Conservation (phyloP, 1,284 basidiomycete species). For the Ustilago cynodontis region DNA sequence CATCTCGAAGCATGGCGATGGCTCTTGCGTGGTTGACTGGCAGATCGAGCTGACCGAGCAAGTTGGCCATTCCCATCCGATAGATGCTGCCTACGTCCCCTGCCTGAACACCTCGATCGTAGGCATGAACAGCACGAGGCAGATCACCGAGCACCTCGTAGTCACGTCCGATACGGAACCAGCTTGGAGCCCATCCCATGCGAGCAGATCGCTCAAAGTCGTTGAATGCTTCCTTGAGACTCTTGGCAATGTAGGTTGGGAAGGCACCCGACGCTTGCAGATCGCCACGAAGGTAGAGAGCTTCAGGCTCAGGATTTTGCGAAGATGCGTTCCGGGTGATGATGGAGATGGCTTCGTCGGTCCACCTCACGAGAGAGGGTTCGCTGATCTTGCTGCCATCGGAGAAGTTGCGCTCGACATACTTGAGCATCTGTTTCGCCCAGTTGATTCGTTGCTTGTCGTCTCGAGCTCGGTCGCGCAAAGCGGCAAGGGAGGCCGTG, state of each 20-base stretch:
- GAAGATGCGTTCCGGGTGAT: constrained; percentile 55
- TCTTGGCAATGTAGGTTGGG: constrained; percentile 73
- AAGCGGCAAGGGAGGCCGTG: constrained; percentile 45
- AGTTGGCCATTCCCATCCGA: constrained; percentile 81
- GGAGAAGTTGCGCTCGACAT: constrained; percentile 75
- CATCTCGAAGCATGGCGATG: constrained; percentile 80
- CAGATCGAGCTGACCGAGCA: constrained; percentile 86
- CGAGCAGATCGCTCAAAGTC: constrained; percentile 76
- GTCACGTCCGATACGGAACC: constrained; percentile 90
- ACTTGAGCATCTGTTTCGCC: constrained; percentile 82
- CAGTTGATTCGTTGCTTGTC: constrained; percentile 78
- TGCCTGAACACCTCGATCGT: constrained; percentile 80
- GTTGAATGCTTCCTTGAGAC: constrained; percentile 84
- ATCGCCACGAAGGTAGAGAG: constrained; percentile 80
- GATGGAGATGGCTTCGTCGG: constrained; percentile 74
- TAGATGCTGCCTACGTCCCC: constrained; percentile 83
- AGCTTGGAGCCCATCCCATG: constrained; percentile 71
- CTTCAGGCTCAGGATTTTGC: constrained; percentile 76
- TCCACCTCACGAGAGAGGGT: constrained; percentile 76
- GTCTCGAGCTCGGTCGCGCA: constrained; percentile 71
- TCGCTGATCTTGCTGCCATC: constrained; percentile 74
- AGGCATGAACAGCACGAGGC: constrained; percentile 81
- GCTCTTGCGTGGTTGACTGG: constrained; percentile 75
- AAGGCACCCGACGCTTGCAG: constrained; percentile 78
- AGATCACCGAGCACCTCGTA: constrained; percentile 87